A percentile compares a stretch with the other conserved stretches of the same genome.
These are phyloP conservation scores for Rubia yunnanensis DNA, from an alignment of 257 asterid genomes.

Conservation along the genomic window DNA sequence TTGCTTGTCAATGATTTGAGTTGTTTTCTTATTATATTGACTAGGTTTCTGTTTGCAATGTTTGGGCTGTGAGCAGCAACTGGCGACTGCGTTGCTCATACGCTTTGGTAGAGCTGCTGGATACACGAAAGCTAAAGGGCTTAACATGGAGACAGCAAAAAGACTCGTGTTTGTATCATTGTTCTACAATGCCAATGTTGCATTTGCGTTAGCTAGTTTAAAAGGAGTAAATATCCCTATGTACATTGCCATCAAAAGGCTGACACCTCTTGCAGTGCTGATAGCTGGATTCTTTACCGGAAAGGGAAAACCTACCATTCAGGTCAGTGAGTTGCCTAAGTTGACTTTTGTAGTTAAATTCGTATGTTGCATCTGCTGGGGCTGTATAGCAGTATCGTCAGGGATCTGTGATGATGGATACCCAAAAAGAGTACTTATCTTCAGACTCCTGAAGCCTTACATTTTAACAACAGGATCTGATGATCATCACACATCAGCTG, in stretches of 20 bases:
- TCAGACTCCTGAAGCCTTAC: not conserved
- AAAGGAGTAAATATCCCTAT: slow-evolving; percentile 98
- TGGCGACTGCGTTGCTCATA: slow-evolving; percentile 78
- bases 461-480: not conserved
- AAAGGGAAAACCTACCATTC: slow-evolving; percentile 78
- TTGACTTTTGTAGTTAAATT: not conserved
- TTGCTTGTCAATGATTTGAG: not conserved
- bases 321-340: slow-evolving; percentile 39
- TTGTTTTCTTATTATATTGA: slow-evolving; percentile 22
- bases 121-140: slow-evolving; percentile 59
- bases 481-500: not conserved
- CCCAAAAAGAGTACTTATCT: not conserved
- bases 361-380: not conserved
- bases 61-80: slow-evolving; percentile 59
- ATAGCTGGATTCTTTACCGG: slow-evolving; percentile 81
- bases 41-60: slow-evolving; percentile 23
- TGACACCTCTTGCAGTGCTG: slow-evolving; percentile 95
- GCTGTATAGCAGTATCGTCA: not conserved
- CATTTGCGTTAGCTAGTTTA: slow-evolving; percentile 92
- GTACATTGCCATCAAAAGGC: slow-evolving; percentile 98
- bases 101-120: slow-evolving; percentile 73
- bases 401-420: not conserved
- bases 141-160: slow-evolving; percentile 61
- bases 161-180: slow-evolving; percentile 78
- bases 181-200: slow-evolving; percentile 96